Conservation (phyloP, 2,329 filamentous ascomycete species). For the Ophiostoma perfectum region DNA sequence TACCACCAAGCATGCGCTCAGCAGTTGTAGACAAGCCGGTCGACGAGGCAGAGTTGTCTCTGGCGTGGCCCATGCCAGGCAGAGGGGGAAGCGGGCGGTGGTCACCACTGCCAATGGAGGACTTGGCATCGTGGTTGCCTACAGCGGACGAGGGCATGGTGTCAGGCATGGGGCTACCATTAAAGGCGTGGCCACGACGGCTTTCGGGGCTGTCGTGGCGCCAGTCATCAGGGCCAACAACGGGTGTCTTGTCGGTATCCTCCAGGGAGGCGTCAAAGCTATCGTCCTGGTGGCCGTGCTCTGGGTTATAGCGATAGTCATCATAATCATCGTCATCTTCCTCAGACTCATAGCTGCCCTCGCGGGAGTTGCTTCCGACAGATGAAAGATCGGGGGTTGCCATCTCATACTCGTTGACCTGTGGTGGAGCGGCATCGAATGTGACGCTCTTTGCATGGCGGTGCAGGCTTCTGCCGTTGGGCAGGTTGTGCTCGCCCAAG, state of each 20-base stretch:
- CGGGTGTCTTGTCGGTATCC: slow-evolving; percentile 93
- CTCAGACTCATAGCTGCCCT: slow-evolving; percentile 86
- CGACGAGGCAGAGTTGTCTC: slow-evolving; percentile 51
- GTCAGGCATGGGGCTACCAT: slow-evolving; percentile 63
- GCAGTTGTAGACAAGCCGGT: slow-evolving; percentile 63
- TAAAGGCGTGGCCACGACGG: slow-evolving; percentile 55
- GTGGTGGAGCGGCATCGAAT: slow-evolving; percentile 87
- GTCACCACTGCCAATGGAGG: slow-evolving; percentile 70
- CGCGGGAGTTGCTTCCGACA: slow-evolving; percentile 78
- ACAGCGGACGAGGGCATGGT: slow-evolving; percentile 43
- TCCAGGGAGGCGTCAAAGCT: slow-evolving; percentile 95
- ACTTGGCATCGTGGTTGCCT: slow-evolving; percentile 57
- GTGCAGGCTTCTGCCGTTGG: slow-evolving; percentile 63
- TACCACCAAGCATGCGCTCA: slow-evolving; percentile 58
- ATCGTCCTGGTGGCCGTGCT: slow-evolving; percentile 64
- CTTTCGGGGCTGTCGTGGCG: slow-evolving; percentile 58
- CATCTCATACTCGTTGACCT: slow-evolving; percentile 98
- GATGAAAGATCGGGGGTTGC: slow-evolving; percentile 94
- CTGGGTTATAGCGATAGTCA: slow-evolving; percentile 43
- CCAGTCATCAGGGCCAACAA: slow-evolving; percentile 97
- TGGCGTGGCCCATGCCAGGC: slow-evolving; percentile 52
- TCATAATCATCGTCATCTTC: slow-evolving; percentile 68
- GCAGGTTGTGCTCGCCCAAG: slow-evolving; percentile 53
- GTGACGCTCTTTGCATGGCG: slow-evolving; percentile 95
- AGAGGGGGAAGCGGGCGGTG: slow-evolving; percentile 82